Evolutionary conservation across 495 filamentous ascomycete genomes (phyloP).

Genomic region (Oidiodendron maius): DNA sequence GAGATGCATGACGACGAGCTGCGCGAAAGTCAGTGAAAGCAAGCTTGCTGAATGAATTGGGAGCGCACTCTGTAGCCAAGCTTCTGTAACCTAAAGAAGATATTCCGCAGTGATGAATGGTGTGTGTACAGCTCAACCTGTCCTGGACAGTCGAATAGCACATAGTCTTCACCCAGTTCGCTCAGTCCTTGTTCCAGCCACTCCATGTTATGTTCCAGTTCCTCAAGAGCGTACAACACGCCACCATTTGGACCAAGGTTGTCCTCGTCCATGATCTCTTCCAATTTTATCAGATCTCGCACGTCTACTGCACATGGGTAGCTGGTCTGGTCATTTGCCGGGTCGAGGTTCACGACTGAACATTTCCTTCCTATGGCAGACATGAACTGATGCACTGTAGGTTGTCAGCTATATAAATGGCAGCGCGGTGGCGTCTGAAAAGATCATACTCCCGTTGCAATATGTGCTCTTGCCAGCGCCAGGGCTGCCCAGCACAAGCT

Average conservation of each 20-base stretch:
- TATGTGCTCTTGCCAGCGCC: constrained; percentile 96
- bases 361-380: constrained; percentile 89
- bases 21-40: constrained; percentile 16
- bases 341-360: constrained; percentile 93
- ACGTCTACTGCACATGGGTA: constrained; percentile 89
- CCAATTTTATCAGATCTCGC: constrained; percentile 77
- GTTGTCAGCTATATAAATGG: neutral
- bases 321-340: constrained; percentile 80
- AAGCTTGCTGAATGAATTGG: constrained; percentile 2
- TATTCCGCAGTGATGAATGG: constrained; percentile 81
- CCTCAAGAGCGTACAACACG: constrained; percentile 87
- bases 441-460: constrained; percentile 75
- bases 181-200: constrained; percentile 80
- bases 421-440: neutral
- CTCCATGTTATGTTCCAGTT: constrained; percentile 85
- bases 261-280: constrained; percentile 94
- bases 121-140: constrained; percentile 97
- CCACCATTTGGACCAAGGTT: constrained; percentile 89
- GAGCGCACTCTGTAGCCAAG: constrained; percentile 78
- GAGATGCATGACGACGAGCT: constrained; percentile 88
- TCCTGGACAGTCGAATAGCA: constrained; percentile 93
- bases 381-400: constrained; percentile 86
- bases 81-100: constrained; percentile 86
- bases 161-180: constrained; percentile 78
- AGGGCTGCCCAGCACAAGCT: constrained; percentile 83